Evolutionary conservation across 495 filamentous ascomycete species (phyloP).

Genomic region (Penicillium malachiteum): DNA sequence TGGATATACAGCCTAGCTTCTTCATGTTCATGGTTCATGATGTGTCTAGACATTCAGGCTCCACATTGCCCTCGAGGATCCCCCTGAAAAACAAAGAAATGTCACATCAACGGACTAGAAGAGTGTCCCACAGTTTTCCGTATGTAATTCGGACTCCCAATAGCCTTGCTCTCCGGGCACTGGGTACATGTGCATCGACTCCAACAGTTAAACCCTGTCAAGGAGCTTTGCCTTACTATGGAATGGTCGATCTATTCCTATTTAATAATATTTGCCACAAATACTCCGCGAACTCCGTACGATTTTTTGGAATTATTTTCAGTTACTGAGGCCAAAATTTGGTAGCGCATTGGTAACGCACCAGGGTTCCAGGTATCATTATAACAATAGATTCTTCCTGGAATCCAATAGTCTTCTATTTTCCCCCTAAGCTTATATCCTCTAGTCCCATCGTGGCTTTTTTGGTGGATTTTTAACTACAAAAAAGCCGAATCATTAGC

Average conservation of each 20-base stretch:
- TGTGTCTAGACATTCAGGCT: not conserved
- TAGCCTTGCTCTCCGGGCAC: too few relatives aligned
- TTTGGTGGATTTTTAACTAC: not conserved
- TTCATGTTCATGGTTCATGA: not conserved
- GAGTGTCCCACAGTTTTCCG: too few relatives aligned
- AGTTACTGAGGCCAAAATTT: too few relatives aligned
- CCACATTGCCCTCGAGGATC: not conserved
- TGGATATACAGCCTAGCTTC: not conserved
- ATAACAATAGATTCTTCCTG: not conserved
- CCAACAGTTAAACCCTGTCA: too few relatives aligned
- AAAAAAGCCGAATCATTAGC: not conserved
- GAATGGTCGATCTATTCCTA: too few relatives aligned
- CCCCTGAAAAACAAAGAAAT: not conserved
- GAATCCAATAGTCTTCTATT: not conserved
- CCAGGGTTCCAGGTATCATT: not conserved
- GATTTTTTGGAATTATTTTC: too few relatives aligned
- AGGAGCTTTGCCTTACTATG: too few relatives aligned
- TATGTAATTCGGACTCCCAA: too few relatives aligned
- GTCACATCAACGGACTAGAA: not conserved
- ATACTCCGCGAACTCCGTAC: too few relatives aligned
- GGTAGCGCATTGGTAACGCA: not conserved
- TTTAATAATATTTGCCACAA: too few relatives aligned
- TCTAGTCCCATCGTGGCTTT: conserved; percentile 7
- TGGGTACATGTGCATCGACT: too few relatives aligned
- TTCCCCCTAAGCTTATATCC: conserved; percentile 13